Evolutionary conservation across 495 filamentous ascomycete species (phyloP), one percentile per base, ranked within the genome.

Genomic region (Aspergillus nidulans): DNA sequence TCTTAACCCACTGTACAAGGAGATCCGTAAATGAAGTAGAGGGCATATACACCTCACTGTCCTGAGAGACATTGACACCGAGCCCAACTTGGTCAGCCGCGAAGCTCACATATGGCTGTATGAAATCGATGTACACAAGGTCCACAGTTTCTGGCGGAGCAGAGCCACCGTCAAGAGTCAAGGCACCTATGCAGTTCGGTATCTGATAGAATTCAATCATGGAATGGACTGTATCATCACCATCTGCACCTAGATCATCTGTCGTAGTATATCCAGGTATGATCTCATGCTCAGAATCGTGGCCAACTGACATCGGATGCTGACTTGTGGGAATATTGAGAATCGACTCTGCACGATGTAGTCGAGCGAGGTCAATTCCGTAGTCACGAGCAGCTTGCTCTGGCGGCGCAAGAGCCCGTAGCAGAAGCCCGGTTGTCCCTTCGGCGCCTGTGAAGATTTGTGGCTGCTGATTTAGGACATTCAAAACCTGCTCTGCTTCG

Each of bases 101-200:
- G 3, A 87, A 65, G 41, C 91, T 63, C 46, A 97, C 74, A 77
- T 86, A 90, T 34, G 80, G 80, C 69, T 95, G 80, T 46, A 97
- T 86, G 59, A 97, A 98, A 61, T 95, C 91, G 43, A 92, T 77
- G 66, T 94, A 98, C 20, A 97, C 85, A 4, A 98, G 59, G 65
- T 97, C 92, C 1, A 97, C 87, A 0, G 59, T 85, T 60, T 85
- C 80, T 0, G 92, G 89, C 4, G 52, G 47, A 21, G 47, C 47
- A 2, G 67, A 62, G 20, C 34, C 15, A 39, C 69, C 62, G 1
- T 81, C 70, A 54, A 89, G 84, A 30, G 88, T 75, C 43, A 85
- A 65, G 1, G 84, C 66, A 62, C 90, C 87, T 56, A 97, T 83
- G 65, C 85, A 87, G 64, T 95, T 96, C 1, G 92, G 92, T 12